Conservation (phyloP, 2,329 filamentous ascomycete species). For the Xylaria sp. region DNA sequence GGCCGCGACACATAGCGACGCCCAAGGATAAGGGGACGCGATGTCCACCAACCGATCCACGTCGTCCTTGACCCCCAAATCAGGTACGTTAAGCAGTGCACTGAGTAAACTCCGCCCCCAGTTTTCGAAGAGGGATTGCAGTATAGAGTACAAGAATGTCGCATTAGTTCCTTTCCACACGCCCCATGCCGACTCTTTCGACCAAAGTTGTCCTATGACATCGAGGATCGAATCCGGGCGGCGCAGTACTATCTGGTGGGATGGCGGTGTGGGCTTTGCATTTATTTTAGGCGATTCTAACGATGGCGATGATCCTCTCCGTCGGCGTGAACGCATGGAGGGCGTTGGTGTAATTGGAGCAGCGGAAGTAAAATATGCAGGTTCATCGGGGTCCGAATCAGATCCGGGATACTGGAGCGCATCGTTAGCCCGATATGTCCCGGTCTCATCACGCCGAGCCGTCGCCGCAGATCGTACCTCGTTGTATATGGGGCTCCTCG, state of each 20-base stretch:
- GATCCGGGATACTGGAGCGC: conserved; percentile 53
- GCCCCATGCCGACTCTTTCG: conserved; percentile 86
- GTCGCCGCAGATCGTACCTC: conserved; percentile 33
- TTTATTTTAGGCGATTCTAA: conserved; percentile 43
- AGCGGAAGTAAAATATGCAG: conserved; percentile 81
- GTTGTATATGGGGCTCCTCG: conserved; percentile 44
- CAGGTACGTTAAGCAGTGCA: conserved; percentile 87
- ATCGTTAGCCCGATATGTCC: conserved; percentile 21
- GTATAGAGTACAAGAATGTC: conserved; percentile 87
- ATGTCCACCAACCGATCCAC: conserved; percentile 75
- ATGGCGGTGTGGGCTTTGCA: conserved; percentile 44
- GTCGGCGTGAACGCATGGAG: conserved; percentile 45
- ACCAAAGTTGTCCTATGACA: conserved; percentile 85
- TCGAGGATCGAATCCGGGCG: conserved; percentile 83
- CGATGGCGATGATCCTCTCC: conserved; percentile 41
- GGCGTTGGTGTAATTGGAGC: conserved; percentile 60
- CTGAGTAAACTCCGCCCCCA: conserved; percentile 92
- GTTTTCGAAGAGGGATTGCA: conserved; percentile 86
- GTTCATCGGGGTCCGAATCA: conserved; percentile 77
- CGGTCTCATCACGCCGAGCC: conserved; percentile 16
- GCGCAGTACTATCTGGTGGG: conserved; percentile 72
- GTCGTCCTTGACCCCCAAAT: conserved; percentile 76
- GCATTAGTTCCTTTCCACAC: conserved; percentile 95
- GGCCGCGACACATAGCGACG: conserved; percentile 75
- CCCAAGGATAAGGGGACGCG: conserved; percentile 81